Percentiles rank a stretch among this genome's conserved stretches.
Conservation (phyloP, 768 basidiomycete species). For the Hericium coralloides region DNA sequence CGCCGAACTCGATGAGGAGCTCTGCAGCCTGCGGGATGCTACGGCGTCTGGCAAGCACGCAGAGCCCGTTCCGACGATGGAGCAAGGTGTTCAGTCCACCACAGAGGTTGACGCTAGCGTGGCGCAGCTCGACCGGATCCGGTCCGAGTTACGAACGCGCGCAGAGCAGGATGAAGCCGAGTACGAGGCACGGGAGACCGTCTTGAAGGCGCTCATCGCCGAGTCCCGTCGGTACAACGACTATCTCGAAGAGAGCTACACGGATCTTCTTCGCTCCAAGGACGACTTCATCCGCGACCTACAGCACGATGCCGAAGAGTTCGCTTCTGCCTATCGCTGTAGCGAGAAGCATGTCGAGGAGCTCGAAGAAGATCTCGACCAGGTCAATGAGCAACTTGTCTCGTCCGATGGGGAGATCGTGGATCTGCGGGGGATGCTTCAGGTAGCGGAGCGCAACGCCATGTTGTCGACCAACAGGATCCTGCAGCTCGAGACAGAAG, state of each 20-base stretch:
- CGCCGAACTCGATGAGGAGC: slow-evolving; percentile 8
- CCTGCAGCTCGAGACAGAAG: slow-evolving; percentile 13
- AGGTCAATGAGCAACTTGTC: slow-evolving; percentile 10
- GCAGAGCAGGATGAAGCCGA: background rate
- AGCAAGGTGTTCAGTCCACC: slow-evolving; percentile 1
- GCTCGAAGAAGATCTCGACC: slow-evolving; percentile 5
- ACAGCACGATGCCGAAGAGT: slow-evolving; percentile 4
- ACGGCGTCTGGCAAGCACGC: background rate
- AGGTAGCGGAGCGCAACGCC: slow-evolving; percentile 12
- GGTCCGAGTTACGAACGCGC: background rate
- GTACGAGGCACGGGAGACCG: slow-evolving; percentile 5
- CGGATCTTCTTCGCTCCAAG: slow-evolving; percentile 8
- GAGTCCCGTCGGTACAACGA: slow-evolving; percentile 9
- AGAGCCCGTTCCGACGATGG: background rate
- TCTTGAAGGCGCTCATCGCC: slow-evolving; percentile 7
- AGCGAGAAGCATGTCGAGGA: slow-evolving; percentile 3
- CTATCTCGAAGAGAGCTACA: slow-evolving; percentile 10
- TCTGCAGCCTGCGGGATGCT: background rate
- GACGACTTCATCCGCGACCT: slow-evolving; percentile 13
- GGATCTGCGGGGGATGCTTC: slow-evolving; percentile 11
- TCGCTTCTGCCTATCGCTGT: background rate
- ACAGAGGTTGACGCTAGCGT: background rate
- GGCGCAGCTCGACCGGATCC: background rate
- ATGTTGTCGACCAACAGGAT: slow-evolving; percentile 13
- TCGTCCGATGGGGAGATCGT: slow-evolving; percentile 8